Base-by-base conservation (phyloP, 2,329 filamentous ascomycete species). In the Phoma sp. region DNA sequence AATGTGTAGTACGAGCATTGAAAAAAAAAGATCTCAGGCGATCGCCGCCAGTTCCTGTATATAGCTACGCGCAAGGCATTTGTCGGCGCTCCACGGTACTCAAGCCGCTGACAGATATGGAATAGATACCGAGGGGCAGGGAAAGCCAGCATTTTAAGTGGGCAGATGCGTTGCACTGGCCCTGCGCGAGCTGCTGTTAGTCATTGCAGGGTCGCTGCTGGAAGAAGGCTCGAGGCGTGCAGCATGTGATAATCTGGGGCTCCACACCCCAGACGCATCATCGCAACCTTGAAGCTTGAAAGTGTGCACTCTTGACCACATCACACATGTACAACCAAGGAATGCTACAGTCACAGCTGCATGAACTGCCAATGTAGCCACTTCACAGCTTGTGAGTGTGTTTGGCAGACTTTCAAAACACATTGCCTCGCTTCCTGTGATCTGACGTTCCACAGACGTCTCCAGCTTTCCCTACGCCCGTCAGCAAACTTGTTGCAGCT, bases 241-340 rank as follows among this genome's bases (percentile, higher is more conserved):
- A 35, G 48, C 40, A 59, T 56, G 57, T 59, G 57, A 59, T 47
- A 50, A 53, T 56, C 57, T 35, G 52, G 57, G 57, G 57, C 53
- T 59, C 52, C 51, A 46, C 51, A 33, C 51, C 36, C 50, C 38
- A 42, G 32, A 42, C 13, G 18, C 23, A 40, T 52, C 25, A 24
- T 9, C 43, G 24, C 44, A 22, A 39, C 13, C 32, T 11, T 33
- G 9, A 11, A 2, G 18, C 18, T 18, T 18, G 18, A 18, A 18
- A 18, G 18, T 18, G 2, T 18, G 1, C 18, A 29, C 22, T 27
- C 13, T 23, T 13, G 30, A 24, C 29, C 11, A 14, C 32, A n/a
- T 36, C 7, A 29, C 22, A 39, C 27, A 2, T 22, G 33, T 29
- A 29, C 27, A 29, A 6, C 27, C 27, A 7, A 29, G 18, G 6